Evolutionary conservation across 192 early-diverging fungal species (phyloP), one percentile per base, ranked within the genome.

Genomic region (Coemansia biformis): DNA sequence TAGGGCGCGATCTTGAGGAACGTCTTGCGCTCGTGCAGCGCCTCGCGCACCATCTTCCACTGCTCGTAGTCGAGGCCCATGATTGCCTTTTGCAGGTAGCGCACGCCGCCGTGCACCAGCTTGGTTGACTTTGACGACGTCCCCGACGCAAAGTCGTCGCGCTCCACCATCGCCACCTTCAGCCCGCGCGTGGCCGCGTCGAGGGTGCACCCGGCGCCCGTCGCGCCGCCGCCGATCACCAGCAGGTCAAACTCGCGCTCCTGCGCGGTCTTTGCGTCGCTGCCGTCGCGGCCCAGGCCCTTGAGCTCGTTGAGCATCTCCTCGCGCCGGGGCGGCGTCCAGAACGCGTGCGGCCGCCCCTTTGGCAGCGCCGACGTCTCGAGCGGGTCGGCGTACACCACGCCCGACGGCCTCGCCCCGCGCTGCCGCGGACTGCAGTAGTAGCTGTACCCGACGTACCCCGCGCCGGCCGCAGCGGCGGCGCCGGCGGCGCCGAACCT

Each of bases 1-100:
- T 92, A 94, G 40, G 95, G 95, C n/a, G 95, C 95, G 62, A 93
- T 94, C 34, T 90, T 84, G 54, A 98, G 78, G 59, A 98, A 95
- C 42, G 85, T 86, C 43, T 83, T 81, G 55, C 95, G 88, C 66
- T 98, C 95, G 48, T 94, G 91, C 66, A 98, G 82, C 3, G 95
- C 95, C 59, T 98, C 92, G 39, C 80, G 78, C 17, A 98, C 95
- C 42, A 98, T 80, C 70, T 90, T 90, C 85, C 88, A 94, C 64
- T 98, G 95, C 73, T 89, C 92, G 74, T 90, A 91, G 57, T 98
- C 95, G 21, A 93, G 66, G 39, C 93, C 91, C 74, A 83, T 79
- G 43, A 98, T 84, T 17, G 95, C 92, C 78, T 98, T 98, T 58
- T 98, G 88, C 43, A 98, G 77, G 66, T 98, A 98, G 47, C 95